Conservation (phyloP, 768 basidiomycete species). For the Peribolospora baueri region DNA sequence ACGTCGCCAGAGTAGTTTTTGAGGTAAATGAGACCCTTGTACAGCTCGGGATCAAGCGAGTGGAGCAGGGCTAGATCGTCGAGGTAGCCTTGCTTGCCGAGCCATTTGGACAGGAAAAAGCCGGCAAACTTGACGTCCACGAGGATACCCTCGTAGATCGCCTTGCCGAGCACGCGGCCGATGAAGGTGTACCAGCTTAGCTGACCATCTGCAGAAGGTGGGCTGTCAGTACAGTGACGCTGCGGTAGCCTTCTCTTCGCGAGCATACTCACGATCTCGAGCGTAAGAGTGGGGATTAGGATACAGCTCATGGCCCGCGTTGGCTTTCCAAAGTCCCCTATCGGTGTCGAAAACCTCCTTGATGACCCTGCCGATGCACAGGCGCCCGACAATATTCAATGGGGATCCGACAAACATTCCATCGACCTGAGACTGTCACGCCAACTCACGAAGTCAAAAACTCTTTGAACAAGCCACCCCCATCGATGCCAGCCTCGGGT, state of each 20-base stretch:
- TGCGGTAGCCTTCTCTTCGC: not conserved
- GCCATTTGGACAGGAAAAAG: slow-evolving; percentile 91
- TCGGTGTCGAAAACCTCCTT: slow-evolving; percentile 90
- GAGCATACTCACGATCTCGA: slow-evolving; percentile 38
- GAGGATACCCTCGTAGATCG: slow-evolving; percentile 84
- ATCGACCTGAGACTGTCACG: not conserved
- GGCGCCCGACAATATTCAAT: not conserved
- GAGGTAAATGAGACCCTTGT: slow-evolving; percentile 70
- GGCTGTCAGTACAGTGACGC: not conserved
- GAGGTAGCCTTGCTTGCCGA: slow-evolving; percentile 70
- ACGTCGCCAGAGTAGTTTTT: slow-evolving; percentile 71
- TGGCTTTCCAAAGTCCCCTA: slow-evolving; percentile 78
- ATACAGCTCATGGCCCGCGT: slow-evolving; percentile 75
- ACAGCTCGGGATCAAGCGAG: slow-evolving; percentile 75
- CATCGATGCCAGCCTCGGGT: slow-evolving; percentile 58
- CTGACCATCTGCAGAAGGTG: slow-evolving; percentile 36
- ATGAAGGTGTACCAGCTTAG: slow-evolving; percentile 82
- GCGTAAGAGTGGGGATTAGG: slow-evolving; percentile 85
- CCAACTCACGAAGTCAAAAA: slow-evolving; percentile 44
- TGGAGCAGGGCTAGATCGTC: slow-evolving; percentile 43
- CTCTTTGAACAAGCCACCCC: slow-evolving; percentile 94
- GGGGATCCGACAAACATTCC: not conserved
- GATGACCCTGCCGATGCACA: slow-evolving; percentile 30
- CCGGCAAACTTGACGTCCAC: slow-evolving; percentile 84
- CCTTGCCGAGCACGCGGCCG: slow-evolving; percentile 81